These are phyloP conservation scores for Meyerozyma elateridarum DNA, from an alignment of 1,139 yeast species.

Conservation along the genomic window DNA sequence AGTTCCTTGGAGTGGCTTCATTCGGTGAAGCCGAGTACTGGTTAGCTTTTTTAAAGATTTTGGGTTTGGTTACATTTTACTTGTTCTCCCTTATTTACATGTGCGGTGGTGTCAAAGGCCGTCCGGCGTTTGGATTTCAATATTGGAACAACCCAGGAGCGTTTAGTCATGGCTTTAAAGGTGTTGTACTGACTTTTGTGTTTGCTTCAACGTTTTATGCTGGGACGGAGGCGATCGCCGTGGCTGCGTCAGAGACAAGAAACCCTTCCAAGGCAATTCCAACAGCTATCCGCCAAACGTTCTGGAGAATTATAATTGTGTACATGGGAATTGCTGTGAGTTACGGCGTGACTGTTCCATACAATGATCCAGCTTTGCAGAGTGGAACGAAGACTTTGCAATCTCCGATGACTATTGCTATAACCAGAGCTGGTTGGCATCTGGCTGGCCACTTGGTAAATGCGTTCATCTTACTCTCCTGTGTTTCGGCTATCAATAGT, in stretches of 20 bases:
- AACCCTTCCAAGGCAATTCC: constrained; percentile 56
- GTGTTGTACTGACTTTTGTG: constrained; percentile 48
- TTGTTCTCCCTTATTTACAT: constrained; percentile 55
- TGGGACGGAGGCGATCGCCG: constrained; percentile 56
- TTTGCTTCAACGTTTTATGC: constrained; percentile 60
- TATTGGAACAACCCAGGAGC: constrained; percentile 45
- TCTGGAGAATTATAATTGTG: constrained; percentile 48
- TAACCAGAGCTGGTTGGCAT: constrained; percentile 43
- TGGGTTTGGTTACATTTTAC: constrained; percentile 54
- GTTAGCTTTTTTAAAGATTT: constrained; percentile 53
- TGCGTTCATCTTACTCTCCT: constrained; percentile 47
- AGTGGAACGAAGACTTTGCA: constrained; percentile 24
- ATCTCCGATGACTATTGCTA: constrained; percentile 43
- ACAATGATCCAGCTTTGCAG: constrained; percentile 35
- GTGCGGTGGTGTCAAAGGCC: constrained; percentile 61
- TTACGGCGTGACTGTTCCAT: constrained; percentile 55
- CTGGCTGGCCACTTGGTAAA: constrained; percentile 49
- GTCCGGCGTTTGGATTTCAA: constrained; percentile 48
- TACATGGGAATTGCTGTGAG: constrained; percentile 51
- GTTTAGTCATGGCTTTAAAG: constrained; percentile 17
- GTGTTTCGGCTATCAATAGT: constrained; percentile 51
- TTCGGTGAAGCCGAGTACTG: constrained; percentile 70
- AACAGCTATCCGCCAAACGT: constrained; percentile 53
- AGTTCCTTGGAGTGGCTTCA: constrained; percentile 51
- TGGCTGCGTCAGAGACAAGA: constrained; percentile 53